phyloP scores from a whole-genome alignment of 2,329 filamentous ascomycete species.

The Claviceps fusiformis region DNA sequence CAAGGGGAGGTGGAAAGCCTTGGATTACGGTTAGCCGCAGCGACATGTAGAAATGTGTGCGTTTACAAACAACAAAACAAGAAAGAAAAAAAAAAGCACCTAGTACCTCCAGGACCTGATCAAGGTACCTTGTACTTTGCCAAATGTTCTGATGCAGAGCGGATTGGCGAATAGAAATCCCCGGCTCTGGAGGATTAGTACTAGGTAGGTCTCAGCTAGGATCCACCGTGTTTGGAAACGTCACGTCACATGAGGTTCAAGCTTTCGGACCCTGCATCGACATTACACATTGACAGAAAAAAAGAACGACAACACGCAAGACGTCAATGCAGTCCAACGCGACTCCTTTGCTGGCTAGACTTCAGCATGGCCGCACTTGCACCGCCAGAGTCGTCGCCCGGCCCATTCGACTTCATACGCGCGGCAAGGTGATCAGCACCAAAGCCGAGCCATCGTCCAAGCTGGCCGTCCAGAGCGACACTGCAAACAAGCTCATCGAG shows the following conservation, averaged over 20 bases:
- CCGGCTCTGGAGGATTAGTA: too few species aligned
- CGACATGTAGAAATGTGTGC: neutral
- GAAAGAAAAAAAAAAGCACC: too few species aligned
- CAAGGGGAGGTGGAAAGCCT: neutral
- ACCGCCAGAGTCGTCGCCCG: conserved; percentile 5
- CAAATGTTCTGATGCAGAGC: too few species aligned
- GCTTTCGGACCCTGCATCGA: neutral
- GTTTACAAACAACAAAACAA: too few species aligned
- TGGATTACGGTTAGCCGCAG: neutral
- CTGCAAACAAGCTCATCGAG: conserved; percentile 14
- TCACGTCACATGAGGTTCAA: neutral
- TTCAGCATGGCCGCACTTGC: conserved; percentile 1
- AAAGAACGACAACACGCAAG: neutral
- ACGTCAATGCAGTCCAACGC: neutral
- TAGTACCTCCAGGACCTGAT: too few species aligned
- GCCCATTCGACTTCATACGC: conserved; percentile 3
- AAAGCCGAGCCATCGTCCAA: conserved; percentile 5
- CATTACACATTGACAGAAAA: neutral
- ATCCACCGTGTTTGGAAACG: neutral
- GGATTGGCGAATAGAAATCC: too few species aligned
- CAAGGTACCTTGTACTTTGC: too few species aligned
- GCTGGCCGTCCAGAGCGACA: conserved; percentile 8
- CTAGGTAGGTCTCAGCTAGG: neutral
- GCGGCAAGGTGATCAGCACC: conserved; percentile 5
- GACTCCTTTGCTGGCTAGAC: neutral